These are phyloP conservation scores for Lupinus albus DNA, from an alignment of 306 rosid genomes.

Conservation along the genomic window DNA sequence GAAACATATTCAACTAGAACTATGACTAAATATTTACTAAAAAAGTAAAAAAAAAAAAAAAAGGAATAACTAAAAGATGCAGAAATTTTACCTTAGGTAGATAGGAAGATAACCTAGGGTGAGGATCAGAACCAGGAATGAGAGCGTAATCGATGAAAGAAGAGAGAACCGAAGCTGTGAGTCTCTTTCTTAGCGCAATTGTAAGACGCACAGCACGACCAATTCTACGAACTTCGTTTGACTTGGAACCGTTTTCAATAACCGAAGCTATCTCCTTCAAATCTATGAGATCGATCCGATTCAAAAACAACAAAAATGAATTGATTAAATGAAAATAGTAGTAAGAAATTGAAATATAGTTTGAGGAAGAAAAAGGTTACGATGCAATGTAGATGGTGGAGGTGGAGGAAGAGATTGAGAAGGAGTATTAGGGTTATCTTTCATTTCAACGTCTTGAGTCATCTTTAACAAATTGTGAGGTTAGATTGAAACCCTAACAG, in stretches of 20 bases:
- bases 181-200: conserved; percentile 61
- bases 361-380: conserved; percentile 22
- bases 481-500: background rate
- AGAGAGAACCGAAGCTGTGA: conserved; percentile 56
- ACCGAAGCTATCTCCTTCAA: conserved; percentile 73
- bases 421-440: conserved; percentile 39
- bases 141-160: conserved; percentile 59
- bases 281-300: conserved; percentile 40
- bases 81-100: conserved; percentile 62
- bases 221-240: conserved; percentile 70
- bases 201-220: conserved; percentile 72
- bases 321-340: background rate
- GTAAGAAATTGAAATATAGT: background rate
- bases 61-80: conserved; percentile 26
- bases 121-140: conserved; percentile 64
- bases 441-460: conserved; percentile 45
- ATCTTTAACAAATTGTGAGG: background rate
- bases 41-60: conserved; percentile 12
- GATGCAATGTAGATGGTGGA: conserved; percentile 41
- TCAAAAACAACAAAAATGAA: background rate
- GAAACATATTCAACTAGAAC: too few relatives aligned
- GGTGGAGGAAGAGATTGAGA: conserved; percentile 41
- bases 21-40: background rate
- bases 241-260: conserved; percentile 68
- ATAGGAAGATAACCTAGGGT: conserved; percentile 50